Base-by-base conservation (phyloP, 768 basidiomycete genomes). In the Naganishia onofrii region DNA sequence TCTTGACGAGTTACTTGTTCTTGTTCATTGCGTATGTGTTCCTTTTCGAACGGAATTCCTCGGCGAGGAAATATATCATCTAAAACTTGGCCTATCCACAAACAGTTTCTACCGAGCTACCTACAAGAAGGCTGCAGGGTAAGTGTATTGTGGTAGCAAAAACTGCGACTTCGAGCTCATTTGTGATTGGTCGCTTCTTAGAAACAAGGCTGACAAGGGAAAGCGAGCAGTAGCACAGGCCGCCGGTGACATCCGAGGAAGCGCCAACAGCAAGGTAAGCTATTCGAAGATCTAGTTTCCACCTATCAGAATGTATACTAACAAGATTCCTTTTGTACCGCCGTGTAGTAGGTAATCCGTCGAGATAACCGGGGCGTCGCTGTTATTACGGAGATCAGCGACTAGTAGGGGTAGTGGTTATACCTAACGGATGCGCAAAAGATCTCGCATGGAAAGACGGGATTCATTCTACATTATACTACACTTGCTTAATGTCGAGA, bases 1-100 rank as follows among this genome's bases (percentile, higher is more conserved):
- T 99, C 56, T 85, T 99, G 74, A 90, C 92, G 31, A 89, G 87
- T 76, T 98, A 97, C 83, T 88, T 99, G 66, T 86, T 88, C 76
- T 87, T 99, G 70, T 98, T 99, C 85, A 92, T 98, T 85, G 91
- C 78, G 81, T 82, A 68, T 76, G 81, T 79, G 26, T 23, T 6
- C 17, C 32, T 29, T 65, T 38, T 34, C 34, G 19, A 15, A 7
- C 55, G 34, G 15, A 54, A n/a, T 19, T n/a, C 29, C 13, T 17
- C 2, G 12, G n/a, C 12, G 31, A 52, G 31, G 44, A 34, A 55
- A 58, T 28, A 15, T 19, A 23, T 34, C n/a, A 32, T n/a, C 21
- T 10, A 19, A 28, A 15, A 7, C 31, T 66, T 19, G n/a, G n/a
- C 69, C 70, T 44, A 69, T 42, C 1, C 3, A 15, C 15, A 32